Conservation (phyloP, 208 protist genomes). For the Wallacemonas sp. region DNA sequence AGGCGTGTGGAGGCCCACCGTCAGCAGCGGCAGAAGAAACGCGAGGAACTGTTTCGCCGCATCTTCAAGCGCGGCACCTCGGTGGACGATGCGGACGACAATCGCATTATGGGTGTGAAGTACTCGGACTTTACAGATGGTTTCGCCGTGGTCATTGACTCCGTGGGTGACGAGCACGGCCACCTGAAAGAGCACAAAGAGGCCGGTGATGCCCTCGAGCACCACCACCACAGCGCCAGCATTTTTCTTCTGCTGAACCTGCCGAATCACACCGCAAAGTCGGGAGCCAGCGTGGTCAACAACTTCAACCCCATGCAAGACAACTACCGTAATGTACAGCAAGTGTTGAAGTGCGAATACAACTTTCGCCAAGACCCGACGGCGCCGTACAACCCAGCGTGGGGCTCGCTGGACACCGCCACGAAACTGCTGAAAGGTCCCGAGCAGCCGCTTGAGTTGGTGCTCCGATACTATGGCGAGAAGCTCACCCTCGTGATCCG, state of each 20-base stretch:
- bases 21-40: slow-evolving; percentile 34
- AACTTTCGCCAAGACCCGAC: slow-evolving; percentile 64
- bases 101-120: slow-evolving; percentile 73
- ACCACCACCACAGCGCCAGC: slow-evolving; percentile 49
- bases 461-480: slow-evolving; percentile 73
- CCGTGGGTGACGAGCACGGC: slow-evolving; percentile 46
- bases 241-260: slow-evolving; percentile 71
- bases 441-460: slow-evolving; percentile 69
- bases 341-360: slow-evolving; percentile 58
- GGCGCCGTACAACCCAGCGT: slow-evolving; percentile 20
- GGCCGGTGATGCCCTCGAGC: slow-evolving; percentile 17
- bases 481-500: slow-evolving; percentile 53
- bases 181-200: slow-evolving; percentile 27
- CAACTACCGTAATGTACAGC: slow-evolving; percentile 45
- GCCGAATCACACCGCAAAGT: slow-evolving; percentile 36
- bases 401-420: slow-evolving; percentile 9
- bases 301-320: slow-evolving; percentile 49
- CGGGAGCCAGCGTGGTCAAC: slow-evolving; percentile 35
- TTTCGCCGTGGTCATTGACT: slow-evolving; percentile 72
- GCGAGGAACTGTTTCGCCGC: slow-evolving; percentile 59
- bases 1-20: slow-evolving; percentile 21
- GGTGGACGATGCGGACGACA: slow-evolving; percentile 53
- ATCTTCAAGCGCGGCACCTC: slow-evolving; percentile 73
- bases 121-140: slow-evolving; percentile 72
- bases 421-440: slow-evolving; percentile 30